phyloP scores from a whole-genome alignment of 2,329 filamentous ascomycete genomes.

The Volutella citrinella region DNA sequence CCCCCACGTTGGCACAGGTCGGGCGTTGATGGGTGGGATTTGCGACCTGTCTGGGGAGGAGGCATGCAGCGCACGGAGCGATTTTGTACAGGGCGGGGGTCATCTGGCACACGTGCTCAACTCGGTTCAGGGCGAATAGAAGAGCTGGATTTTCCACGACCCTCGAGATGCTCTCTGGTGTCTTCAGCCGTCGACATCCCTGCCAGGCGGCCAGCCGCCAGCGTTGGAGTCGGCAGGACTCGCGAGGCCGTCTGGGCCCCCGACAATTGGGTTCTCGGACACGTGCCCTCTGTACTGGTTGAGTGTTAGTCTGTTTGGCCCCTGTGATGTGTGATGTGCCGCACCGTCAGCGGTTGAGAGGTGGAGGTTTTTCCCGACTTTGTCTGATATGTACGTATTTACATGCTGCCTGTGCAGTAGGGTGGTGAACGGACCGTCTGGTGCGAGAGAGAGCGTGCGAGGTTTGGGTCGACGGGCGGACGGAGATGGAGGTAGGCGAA shows the following conservation, averaged over 20 bases:
- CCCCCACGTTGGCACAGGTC: constrained; percentile 25
- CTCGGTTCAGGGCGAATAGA: constrained; percentile 15
- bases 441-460: no score
- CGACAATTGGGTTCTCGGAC: constrained; percentile 13
- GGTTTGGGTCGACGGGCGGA: no score
- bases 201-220: constrained; percentile 3
- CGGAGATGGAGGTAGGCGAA: no score
- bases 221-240: not conserved
- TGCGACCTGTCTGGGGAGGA: constrained; percentile 11
- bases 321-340: no score
- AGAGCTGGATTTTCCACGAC: constrained; percentile 12
- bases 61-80: constrained; percentile 9
- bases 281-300: constrained; percentile 24
- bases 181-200: no score
- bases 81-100: constrained; percentile 6
- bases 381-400: no score
- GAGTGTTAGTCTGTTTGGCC: not conserved
- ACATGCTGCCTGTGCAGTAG: no score
- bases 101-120: constrained; percentile 23
- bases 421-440: no score
- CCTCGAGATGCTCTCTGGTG: no score
- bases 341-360: no score
- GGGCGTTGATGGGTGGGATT: constrained; percentile 26
- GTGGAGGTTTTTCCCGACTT: no score
- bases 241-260: constrained; percentile 5